Conservation (phyloP, 441 rosid species). For the Hura crepitans region DNA sequence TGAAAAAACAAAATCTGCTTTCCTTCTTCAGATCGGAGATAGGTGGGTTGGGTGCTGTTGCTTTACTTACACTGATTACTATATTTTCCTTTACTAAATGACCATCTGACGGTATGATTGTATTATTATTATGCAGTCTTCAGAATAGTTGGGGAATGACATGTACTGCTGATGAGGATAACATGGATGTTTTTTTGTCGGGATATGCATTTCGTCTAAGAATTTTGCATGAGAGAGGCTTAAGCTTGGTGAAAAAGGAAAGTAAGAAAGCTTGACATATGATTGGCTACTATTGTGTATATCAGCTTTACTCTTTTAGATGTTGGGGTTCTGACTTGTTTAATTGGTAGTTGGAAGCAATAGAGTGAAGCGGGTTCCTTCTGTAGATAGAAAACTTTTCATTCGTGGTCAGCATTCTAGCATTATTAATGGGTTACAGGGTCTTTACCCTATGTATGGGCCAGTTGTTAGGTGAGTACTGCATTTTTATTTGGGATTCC, state of each 20-base stretch:
- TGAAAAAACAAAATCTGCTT: slow-evolving; percentile 85
- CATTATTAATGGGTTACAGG: slow-evolving; percentile 81
- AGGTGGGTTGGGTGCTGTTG: slow-evolving; percentile 41
- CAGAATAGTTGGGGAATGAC: slow-evolving; percentile 60
- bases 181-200: slow-evolving; percentile 61
- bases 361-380: slow-evolving; percentile 51
- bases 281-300: slow-evolving; percentile 14
- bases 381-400: slow-evolving; percentile 64
- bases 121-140: slow-evolving; percentile 51
- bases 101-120: slow-evolving; percentile 20
- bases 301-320: slow-evolving; percentile 4
- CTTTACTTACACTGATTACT: slow-evolving; percentile 10
- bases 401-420: slow-evolving; percentile 81
- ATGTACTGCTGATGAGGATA: slow-evolving; percentile 68
- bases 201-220: slow-evolving; percentile 85
- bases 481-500: background rate
- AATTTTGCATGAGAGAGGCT: slow-evolving; percentile 86
- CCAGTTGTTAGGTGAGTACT: slow-evolving; percentile 60
- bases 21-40: slow-evolving; percentile 86
- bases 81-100: background rate
- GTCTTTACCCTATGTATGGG: slow-evolving; percentile 57
- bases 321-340: slow-evolving; percentile 21
- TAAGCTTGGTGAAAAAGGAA: slow-evolving; percentile 64
- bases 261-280: slow-evolving; percentile 47
- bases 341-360: slow-evolving; percentile 48